These are phyloP conservation scores for Ettlia oleoabundans DNA, from an alignment of 139 green algal species.

Conservation along the genomic window DNA sequence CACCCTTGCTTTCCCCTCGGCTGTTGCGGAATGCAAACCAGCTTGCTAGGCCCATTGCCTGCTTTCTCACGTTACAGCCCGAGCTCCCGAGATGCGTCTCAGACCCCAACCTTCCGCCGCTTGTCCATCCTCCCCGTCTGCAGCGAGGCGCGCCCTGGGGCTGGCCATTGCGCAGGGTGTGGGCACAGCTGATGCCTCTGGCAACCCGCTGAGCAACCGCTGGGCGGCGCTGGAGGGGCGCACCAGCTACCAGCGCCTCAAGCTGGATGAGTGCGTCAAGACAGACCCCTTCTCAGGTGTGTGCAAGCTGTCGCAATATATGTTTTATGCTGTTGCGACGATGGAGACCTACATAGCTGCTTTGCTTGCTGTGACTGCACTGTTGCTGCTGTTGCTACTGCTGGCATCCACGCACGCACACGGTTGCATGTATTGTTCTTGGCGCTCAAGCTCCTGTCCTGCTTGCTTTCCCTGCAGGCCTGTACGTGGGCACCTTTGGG, in stretches of 20 bases:
- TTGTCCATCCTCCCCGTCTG: background rate
- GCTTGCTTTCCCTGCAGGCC: constrained; percentile 29
- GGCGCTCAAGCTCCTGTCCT: background rate
- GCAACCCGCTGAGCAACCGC: background rate
- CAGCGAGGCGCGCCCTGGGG: constrained; percentile 12
- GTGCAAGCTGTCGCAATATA: background rate
- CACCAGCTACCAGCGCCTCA: constrained; percentile 14
- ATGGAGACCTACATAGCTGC: background rate
- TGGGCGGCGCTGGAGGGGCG: constrained; percentile 17
- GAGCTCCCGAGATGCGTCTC: too few relatives aligned
- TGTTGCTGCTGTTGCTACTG: background rate
- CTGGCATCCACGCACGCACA: background rate
- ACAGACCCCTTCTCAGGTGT: constrained; percentile 32
- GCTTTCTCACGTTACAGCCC: too few relatives aligned
- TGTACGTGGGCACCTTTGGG: constrained; percentile 91
- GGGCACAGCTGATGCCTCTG: background rate
- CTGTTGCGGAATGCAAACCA: too few relatives aligned
- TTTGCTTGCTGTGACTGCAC: background rate
- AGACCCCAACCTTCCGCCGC: background rate
- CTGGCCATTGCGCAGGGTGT: constrained; percentile 13
- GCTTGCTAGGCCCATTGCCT: too few relatives aligned
- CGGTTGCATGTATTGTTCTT: background rate
- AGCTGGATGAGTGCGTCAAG: background rate
- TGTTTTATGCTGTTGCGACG: background rate
- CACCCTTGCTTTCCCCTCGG: too few relatives aligned